These are phyloP conservation scores for Clitopilus hobsonii DNA, from an alignment of 768 basidiomycete genomes.

Conservation along the genomic window DNA sequence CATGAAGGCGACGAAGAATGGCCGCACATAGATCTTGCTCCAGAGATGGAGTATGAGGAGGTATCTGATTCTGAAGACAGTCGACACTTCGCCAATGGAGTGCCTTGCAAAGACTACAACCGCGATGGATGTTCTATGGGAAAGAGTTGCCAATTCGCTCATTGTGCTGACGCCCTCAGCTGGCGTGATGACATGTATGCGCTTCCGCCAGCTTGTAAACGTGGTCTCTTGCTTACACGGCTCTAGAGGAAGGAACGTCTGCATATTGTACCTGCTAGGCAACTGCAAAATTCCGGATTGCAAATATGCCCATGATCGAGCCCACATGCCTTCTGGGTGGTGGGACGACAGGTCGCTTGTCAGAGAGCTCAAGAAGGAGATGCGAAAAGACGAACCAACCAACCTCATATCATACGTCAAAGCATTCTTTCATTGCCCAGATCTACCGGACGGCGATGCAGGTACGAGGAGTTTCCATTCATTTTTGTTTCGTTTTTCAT, in stretches of 20 bases:
- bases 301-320: slow-evolving; percentile 42
- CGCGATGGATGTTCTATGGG: slow-evolving; percentile 44
- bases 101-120: slow-evolving; percentile 57
- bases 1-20: neutral
- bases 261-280: slow-evolving; percentile 30
- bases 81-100: slow-evolving; percentile 40
- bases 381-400: neutral
- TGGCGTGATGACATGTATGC: slow-evolving; percentile 49
- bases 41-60: slow-evolving; percentile 17
- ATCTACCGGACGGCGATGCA: too few species aligned
- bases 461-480: too few species aligned
- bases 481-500: too few species aligned
- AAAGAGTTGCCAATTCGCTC: slow-evolving; percentile 40
- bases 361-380: neutral
- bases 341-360: slow-evolving; percentile 22
- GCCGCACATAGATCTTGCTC: slow-evolving; percentile 3
- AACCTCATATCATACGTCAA: neutral
- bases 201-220: slow-evolving; percentile 28
- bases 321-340: slow-evolving; percentile 43
- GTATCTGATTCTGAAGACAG: slow-evolving; percentile 50
- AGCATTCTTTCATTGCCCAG: too few species aligned
- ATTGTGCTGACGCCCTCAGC: slow-evolving; percentile 52
- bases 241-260: slow-evolving; percentile 24
- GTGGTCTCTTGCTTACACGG: slow-evolving; percentile 38
- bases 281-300: slow-evolving; percentile 36